Conservation (phyloP, 306 rosid species). For the Inga oerstediana region DNA sequence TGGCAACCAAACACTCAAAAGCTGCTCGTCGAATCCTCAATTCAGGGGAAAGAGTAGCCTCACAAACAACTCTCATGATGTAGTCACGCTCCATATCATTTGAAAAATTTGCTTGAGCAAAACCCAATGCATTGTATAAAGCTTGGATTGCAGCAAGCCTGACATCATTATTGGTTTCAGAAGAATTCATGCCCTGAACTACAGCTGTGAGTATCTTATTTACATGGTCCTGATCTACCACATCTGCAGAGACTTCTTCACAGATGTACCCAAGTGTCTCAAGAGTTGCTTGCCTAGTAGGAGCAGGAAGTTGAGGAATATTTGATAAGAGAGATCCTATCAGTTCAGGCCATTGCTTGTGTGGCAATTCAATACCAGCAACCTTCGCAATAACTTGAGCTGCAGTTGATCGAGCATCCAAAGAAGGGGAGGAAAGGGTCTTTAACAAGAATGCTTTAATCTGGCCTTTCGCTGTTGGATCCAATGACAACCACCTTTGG, state of each 20-base stretch:
- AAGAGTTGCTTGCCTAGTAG: constrained; percentile 83
- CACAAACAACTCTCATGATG: constrained; percentile 91
- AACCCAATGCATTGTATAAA: constrained; percentile 81
- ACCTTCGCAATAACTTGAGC: constrained; percentile 94
- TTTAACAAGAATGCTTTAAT: constrained; percentile 71
- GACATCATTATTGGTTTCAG: constrained; percentile 71
- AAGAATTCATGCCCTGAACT: constrained; percentile 83
- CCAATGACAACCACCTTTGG: constrained; percentile 84
- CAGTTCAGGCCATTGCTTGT: constrained; percentile 92
- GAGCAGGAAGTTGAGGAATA: constrained; percentile 74
- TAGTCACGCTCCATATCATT: constrained; percentile 91
- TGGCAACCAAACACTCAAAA: constrained; percentile 88
- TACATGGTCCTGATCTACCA: constrained; percentile 75
- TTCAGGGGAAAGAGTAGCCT: constrained; percentile 84
- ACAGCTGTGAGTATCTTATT: constrained; percentile 87
- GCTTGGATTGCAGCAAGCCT: constrained; percentile 79
- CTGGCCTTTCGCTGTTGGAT: constrained; percentile 65
- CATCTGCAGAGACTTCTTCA: constrained; percentile 84
- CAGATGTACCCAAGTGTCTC: constrained; percentile 96
- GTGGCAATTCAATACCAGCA: constrained; percentile 92
- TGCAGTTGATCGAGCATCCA: constrained; percentile 84
- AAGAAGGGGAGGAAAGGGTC: constrained; percentile 71
- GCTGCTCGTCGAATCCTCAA: constrained; percentile 78
- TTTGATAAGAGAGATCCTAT: constrained; percentile 71
- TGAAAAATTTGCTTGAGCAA: constrained; percentile 91